Evolutionary conservation across 441 rosid species (phyloP), one percentile per base, ranked within the genome.

Genomic region (Cnidoscolus chayamansa): DNA sequence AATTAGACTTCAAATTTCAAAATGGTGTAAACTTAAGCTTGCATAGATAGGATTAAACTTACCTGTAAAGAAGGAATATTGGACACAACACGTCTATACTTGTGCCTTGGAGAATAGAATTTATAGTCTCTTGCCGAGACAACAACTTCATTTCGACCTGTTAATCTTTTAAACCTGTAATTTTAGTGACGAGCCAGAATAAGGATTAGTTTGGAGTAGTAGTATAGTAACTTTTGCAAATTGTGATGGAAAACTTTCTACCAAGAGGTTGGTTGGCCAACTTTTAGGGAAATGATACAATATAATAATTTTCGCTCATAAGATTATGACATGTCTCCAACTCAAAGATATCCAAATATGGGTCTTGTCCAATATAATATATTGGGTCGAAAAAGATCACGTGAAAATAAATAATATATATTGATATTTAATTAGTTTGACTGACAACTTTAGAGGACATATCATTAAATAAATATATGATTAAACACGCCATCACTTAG

Each of bases 91-190:
- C 93, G 96, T 76, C 96, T 83, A 51, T 82, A 87, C 78, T 94
- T 94, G 82, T 88, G 98, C 83, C 98, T 81, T 25, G 98, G 97
- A 78, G 93, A 86, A 77, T 94, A 92, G 73, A 89, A 94, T 78
- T 92, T 92, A 72, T 89, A 92, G 79, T 92, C 97, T 74, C 72
- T 84, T 62, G 93, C 84, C 56, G 91, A 87, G 68, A 94, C 69
- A 43, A 89, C 85, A 56, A 94, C 93, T 74, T 94, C 97, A 87
- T 59, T 77, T 49, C 97, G 85, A 72, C 97, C 97, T 37, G 97
- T 92, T 76, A 94, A 59, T 68, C 94, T 80, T 78, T 86, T 89
- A 76, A 94, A 92, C 99, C 97, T 90, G 84, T 16, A 74, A 49
- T 10, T 72, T 79, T 70, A 75, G 74, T 80, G 78, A 63, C 30